Evolutionary conservation across 768 basidiomycete species (phyloP), one percentile per base, ranked within the genome.

Genomic region (Crassisporium funariophilum): DNA sequence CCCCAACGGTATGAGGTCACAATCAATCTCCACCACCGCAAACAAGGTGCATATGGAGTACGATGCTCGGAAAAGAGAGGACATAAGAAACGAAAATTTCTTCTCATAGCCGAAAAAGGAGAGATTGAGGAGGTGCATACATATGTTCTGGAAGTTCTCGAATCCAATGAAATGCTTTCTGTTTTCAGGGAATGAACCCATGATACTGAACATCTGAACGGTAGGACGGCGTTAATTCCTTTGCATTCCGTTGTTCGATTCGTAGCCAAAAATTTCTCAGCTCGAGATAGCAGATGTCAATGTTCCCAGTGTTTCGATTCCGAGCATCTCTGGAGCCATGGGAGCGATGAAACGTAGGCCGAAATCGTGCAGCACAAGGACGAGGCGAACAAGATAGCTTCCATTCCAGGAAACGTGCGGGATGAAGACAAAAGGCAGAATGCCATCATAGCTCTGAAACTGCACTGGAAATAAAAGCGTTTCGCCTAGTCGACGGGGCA

Each of bases 351-450:
- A 35, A 25, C 33, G 46, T 41, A 24, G 22, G 31, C 20, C 23
- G 27, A 27, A 42, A 29, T 41, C 34, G 24, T 21, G 46, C 21
- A 43, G 9, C 46, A 47, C 35, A 46, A 27, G 21, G 20, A 34
- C 21, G 33, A 24, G 21, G 27, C 8, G 6, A 41, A 41, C 13
- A 41, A 34, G 42, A 35, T 20, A 20, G 16, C 22, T 36, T 23
- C 31, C 47, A 49, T 53, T 53, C 41, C 40, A 46, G 20, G 44
- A 25, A 47, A 47, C 45, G 35, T 39, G 44, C 44, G 24, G 27
- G 27, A 19, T 15, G 52, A 41, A 44, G 36, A n/a, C 10, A 19
- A 17, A 39, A 27, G 37, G 21, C 4, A 6, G 13, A 20, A 11
- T 15, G 16, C 5, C 16, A 29, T n/a, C n/a, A n/a, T n/a, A n/a